phyloP scores from a whole-genome alignment of 176 grass and related monocot genomes.

The Triticum dicoccoides region DNA sequence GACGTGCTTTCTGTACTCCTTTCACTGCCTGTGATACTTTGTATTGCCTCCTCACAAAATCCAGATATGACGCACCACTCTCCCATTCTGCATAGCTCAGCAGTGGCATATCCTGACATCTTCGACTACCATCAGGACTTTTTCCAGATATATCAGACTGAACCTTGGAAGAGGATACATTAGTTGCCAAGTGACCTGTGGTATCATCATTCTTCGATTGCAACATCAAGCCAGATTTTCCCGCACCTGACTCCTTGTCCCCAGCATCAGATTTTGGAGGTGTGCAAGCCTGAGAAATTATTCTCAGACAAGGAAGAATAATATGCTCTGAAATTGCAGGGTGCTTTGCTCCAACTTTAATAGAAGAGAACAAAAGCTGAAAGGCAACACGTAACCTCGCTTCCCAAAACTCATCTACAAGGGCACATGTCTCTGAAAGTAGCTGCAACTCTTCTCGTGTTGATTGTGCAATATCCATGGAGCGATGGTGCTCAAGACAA shows the following conservation, averaged over 20 bases:
- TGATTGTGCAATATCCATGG: constrained; percentile 88
- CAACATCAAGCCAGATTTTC: constrained; percentile 59
- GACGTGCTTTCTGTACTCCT: constrained; percentile 45
- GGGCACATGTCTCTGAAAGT: constrained; percentile 82
- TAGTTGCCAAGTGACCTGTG: constrained; percentile 34
- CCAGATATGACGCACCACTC: constrained; percentile 91
- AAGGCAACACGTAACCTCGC: constrained; percentile 82
- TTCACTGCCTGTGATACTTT: constrained; percentile 81
- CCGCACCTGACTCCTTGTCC: constrained; percentile 67
- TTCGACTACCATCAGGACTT: constrained; percentile 42
- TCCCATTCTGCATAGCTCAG: constrained; percentile 97
- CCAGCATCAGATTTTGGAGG: constrained; percentile 81
- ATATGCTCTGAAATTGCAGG: constrained; percentile 98
- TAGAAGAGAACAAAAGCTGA: constrained; percentile 91
- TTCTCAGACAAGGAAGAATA: constrained; percentile 96
- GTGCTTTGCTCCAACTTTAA: constrained; percentile 97
- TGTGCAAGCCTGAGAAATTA: constrained; percentile 95
- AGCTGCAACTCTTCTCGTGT: constrained; percentile 90
- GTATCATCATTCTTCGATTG: constrained; percentile 65
- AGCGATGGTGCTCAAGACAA: constrained; percentile 96
- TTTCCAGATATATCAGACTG: constrained; percentile 54
- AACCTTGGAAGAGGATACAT: constrained; percentile 40
- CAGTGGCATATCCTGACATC: constrained; percentile 71
- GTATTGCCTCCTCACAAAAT: constrained; percentile 95
- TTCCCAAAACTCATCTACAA: constrained; percentile 98